These are phyloP conservation scores for Fomitopsis palustris DNA, from an alignment of 1,284 basidiomycete genomes.

Conservation along the genomic window DNA sequence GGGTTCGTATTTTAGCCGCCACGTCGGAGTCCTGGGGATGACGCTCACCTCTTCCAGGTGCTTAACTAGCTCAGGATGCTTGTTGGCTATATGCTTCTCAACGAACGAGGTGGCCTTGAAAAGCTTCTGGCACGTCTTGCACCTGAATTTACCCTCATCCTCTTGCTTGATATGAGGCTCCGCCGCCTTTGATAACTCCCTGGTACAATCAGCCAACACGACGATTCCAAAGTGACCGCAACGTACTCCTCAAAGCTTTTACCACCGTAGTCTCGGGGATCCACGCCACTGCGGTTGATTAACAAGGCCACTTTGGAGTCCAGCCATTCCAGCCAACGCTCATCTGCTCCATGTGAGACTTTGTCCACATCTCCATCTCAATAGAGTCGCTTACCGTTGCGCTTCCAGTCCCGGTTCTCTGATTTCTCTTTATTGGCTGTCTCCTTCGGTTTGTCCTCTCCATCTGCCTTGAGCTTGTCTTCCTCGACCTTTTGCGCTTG, in stretches of 20 bases:
- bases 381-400: constrained; percentile 53
- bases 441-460: constrained; percentile 27
- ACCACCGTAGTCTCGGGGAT: constrained; percentile 84
- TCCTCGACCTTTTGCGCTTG: constrained; percentile 34
- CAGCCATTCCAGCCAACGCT: constrained; percentile 84
- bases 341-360: constrained; percentile 46
- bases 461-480: constrained; percentile 38
- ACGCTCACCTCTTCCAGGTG: constrained; percentile 66
- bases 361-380: not conserved
- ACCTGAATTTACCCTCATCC: constrained; percentile 92
- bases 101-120: constrained; percentile 96
- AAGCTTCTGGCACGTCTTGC: constrained; percentile 91
- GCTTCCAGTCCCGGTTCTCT: constrained; percentile 60
- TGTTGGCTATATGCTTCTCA: constrained; percentile 91
- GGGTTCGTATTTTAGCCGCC: constrained; percentile 12
- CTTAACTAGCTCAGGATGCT: constrained; percentile 80
- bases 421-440: constrained; percentile 36
- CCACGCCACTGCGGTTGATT: constrained; percentile 71
- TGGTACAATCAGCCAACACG: constrained; percentile 28
- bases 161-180: constrained; percentile 87
- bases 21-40: not conserved
- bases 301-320: constrained; percentile 81
- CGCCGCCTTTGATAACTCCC: constrained; percentile 76
- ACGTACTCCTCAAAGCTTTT: constrained; percentile 87
- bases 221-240: not conserved